Evolutionary conservation across 306 rosid species (phyloP), one percentile per base, ranked within the genome.

Genomic region (Carpinus fangiana): DNA sequence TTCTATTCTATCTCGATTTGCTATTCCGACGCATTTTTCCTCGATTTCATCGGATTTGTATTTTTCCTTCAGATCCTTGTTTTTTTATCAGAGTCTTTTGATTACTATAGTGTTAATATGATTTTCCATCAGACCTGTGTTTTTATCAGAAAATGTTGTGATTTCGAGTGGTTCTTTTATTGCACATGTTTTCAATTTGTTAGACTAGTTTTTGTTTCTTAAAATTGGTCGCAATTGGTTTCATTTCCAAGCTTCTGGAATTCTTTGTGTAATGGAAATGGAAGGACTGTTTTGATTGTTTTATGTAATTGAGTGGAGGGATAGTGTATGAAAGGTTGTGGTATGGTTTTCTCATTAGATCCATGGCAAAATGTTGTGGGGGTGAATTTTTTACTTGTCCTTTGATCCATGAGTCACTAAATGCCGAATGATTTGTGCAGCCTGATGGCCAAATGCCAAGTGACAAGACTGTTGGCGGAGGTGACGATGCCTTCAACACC

Each of bases 361-460:
- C 14, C 52, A 11, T 48, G 3, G 2, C 3, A 12, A 11, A 48
- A 48, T 48, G 14, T 48, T 48, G 16, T 48, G 3, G 4, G 4
- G 13, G 4, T 48, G 14, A 48, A 48, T 48, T 16, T 48, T 48
- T 48, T 10, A 41, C 2, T 48, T 10, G 14, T 48, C 12, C 14
- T 59, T 36, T 41, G 74, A 72, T 28, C 0, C 2, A 31, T 53
- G 13, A 28, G 2, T 46, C 23, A 2, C 52, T 54, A 8, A 72
- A 21, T 23, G 28, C 0, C 46, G 4, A 67, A 0, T 6, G 36
- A n/a, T 14, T 60, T 57, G n/a, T 45, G 65, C 77, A 92, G 97
- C 97, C 94, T 76, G 98, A 93, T 91, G 98, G 98, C 12, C 97
- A 91, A 86, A 93, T 91, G 97, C 97, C 98, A 0, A 47, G 97